Evolutionary conservation across 305 asterid species (phyloP).

Genomic region (Fraxinus platypoda): DNA sequence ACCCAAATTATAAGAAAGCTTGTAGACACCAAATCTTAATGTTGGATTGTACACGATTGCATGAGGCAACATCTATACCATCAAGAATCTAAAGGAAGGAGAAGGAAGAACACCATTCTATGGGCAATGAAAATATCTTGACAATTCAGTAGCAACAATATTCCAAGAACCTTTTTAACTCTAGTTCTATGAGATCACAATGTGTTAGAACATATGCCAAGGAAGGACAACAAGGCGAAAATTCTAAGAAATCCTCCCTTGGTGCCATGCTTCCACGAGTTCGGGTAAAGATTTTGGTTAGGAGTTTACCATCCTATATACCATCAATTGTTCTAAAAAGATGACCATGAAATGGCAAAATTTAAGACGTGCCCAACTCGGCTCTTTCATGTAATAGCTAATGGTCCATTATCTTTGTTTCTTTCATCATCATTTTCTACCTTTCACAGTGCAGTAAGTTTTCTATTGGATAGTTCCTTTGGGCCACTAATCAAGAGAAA

Average conservation of each 20-base stretch:
- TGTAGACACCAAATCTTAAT: not conserved
- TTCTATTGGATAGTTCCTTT: constrained; percentile 22
- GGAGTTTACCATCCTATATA: constrained; percentile 41
- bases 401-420: not conserved
- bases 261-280: constrained; percentile 24
- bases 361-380: not conserved
- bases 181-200: constrained; percentile 45
- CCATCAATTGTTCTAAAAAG: constrained; percentile 25
- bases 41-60: not conserved
- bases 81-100: not conserved
- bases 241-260: constrained; percentile 32
- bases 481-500: constrained; percentile 22
- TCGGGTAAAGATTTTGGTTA: constrained; percentile 29
- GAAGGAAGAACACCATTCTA: constrained; percentile 14
- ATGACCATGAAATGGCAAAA: not conserved
- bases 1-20: not conserved
- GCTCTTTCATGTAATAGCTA: not conserved
- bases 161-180: not conserved
- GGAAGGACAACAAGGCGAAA: not conserved
- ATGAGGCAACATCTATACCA: not conserved
- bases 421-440: not conserved
- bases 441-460: not conserved
- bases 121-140: constrained; percentile 18
- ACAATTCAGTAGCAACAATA: not conserved
- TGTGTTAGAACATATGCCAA: constrained; percentile 26